Evolutionary conservation across 2,329 filamentous ascomycete species (phyloP).

Genomic region (Ilyonectria sp.): DNA sequence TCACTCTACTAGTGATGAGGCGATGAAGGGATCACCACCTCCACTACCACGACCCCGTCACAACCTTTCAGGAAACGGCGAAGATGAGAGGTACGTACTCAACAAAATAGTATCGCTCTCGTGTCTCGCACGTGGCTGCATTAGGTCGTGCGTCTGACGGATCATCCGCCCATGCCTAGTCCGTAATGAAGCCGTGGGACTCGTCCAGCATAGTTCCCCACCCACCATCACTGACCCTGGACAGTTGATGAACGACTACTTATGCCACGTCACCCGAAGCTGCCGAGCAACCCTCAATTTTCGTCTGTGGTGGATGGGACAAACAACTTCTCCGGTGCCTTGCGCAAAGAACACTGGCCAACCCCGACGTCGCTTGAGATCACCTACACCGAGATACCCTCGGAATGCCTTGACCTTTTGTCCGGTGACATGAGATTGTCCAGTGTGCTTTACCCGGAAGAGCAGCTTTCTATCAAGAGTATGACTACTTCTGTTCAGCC

Average conservation of each 20-base stretch:
- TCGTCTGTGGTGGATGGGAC: neutral
- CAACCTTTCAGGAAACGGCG: neutral
- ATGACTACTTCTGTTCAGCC: neutral
- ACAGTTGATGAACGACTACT: neutral
- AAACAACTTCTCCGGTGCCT: neutral
- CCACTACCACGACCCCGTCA: neutral
- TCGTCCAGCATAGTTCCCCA: slow-evolving; percentile 11
- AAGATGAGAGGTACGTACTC: slow-evolving; percentile 7
- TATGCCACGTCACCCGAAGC: neutral
- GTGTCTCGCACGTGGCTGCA: slow-evolving; percentile 24
- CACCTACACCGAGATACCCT: neutral
- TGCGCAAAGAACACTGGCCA: neutral
- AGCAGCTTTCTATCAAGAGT: too few species aligned
- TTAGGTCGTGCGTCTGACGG: slow-evolving; percentile 16
- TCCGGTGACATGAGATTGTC: neutral
- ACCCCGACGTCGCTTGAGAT: neutral
- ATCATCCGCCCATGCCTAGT: slow-evolving; percentile 8
- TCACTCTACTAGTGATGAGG: too few species aligned
- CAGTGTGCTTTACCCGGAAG: neutral
- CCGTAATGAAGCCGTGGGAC: neutral
- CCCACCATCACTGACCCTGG: slow-evolving; percentile 1
- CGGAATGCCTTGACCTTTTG: neutral
- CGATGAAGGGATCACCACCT: slow-evolving; percentile 13
- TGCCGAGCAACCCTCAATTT: neutral
- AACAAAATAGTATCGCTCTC: neutral